Evolutionary conservation across 2,329 filamentous ascomycete species (phyloP).

Genomic region (Phoma sp.): DNA sequence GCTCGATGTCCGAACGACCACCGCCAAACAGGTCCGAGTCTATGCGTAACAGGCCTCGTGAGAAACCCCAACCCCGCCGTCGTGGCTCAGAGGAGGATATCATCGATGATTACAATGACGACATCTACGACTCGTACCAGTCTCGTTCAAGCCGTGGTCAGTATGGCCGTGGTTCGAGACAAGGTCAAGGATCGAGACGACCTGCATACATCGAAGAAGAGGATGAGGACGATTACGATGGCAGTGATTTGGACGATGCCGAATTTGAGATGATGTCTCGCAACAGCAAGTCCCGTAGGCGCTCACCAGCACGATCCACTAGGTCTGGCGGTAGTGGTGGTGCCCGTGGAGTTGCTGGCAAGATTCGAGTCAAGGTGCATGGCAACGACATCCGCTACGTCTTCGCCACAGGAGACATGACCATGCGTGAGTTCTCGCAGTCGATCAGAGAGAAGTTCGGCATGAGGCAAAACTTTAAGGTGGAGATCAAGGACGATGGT

Average conservation of each 20-base stretch:
- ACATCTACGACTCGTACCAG: slow-evolving; percentile 69
- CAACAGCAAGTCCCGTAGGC: slow-evolving; percentile 40
- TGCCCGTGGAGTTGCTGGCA: slow-evolving; percentile 56
- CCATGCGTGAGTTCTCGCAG: slow-evolving; percentile 78
- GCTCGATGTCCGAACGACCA: slow-evolving; percentile 54
- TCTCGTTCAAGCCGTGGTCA: slow-evolving; percentile 32
- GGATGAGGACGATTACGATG: slow-evolving; percentile 73
- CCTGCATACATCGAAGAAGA: slow-evolving; percentile 80
- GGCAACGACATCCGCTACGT: slow-evolving; percentile 87
- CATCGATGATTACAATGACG: slow-evolving; percentile 64
- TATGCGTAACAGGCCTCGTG: slow-evolving; percentile 34
- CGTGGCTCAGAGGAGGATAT: slow-evolving; percentile 55
- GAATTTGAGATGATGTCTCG: slow-evolving; percentile 80
- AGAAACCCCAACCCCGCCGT: slow-evolving; percentile 37
- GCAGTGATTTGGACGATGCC: slow-evolving; percentile 74
- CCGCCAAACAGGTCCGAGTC: slow-evolving; percentile 46
- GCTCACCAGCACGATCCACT: slow-evolving; percentile 51
- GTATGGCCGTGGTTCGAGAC: slow-evolving; percentile 37
- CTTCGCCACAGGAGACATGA: slow-evolving; percentile 75
- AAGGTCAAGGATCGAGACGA: slow-evolving; percentile 49
- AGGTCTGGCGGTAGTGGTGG: slow-evolving; percentile 58
- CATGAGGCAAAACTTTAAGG: slow-evolving; percentile 78
- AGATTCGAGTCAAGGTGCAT: slow-evolving; percentile 92
- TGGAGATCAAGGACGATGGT: slow-evolving; percentile 86
- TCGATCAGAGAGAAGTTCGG: slow-evolving; percentile 87